Conservation (phyloP, 495 filamentous ascomycete species). For the Trichoderma orchidacearum region DNA sequence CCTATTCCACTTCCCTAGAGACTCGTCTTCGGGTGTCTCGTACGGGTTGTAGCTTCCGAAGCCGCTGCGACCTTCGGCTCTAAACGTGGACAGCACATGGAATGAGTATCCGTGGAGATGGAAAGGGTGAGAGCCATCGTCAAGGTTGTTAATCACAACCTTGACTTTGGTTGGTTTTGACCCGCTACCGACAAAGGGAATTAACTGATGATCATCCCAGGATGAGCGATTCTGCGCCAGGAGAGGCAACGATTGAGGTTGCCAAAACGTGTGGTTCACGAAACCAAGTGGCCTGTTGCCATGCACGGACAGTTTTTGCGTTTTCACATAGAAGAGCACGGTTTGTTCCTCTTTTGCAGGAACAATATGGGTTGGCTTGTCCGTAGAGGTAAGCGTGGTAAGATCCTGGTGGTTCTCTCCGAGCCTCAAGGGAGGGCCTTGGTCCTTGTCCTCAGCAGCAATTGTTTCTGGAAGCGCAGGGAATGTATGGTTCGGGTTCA, state of each 20-base stretch:
- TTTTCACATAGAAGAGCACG: slow-evolving; percentile 36
- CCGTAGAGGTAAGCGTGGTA: slow-evolving; percentile 5
- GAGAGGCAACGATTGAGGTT: slow-evolving; percentile 20
- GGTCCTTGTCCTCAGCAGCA: background rate
- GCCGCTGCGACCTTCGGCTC: background rate
- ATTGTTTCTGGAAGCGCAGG: slow-evolving; percentile 9
- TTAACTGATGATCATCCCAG: slow-evolving; percentile 27
- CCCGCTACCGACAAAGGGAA: slow-evolving; percentile 11
- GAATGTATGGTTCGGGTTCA: slow-evolving; percentile 28
- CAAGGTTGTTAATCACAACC: background rate
- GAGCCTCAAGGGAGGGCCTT: background rate
- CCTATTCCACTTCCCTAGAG: background rate
- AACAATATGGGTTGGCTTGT: slow-evolving; percentile 8
- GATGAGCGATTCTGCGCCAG: slow-evolving; percentile 13
- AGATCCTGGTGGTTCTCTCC: slow-evolving; percentile 1
- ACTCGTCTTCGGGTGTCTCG: background rate
- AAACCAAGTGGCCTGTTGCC: slow-evolving; percentile 30
- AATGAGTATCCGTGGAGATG: slow-evolving; percentile 2
- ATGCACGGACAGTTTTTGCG: slow-evolving; percentile 23
- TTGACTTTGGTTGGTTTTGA: background rate
- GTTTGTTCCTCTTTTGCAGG: slow-evolving; percentile 21
- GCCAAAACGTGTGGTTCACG: slow-evolving; percentile 36
- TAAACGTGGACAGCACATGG: background rate
- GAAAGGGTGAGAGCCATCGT: slow-evolving; percentile 4
- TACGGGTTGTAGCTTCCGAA: background rate